Percentiles rank a stretch among this genome's conserved stretches.
These are phyloP conservation scores for Mucor velutinosus DNA, from an alignment of 371 early-diverging fungal genomes.

Conservation along the genomic window DNA sequence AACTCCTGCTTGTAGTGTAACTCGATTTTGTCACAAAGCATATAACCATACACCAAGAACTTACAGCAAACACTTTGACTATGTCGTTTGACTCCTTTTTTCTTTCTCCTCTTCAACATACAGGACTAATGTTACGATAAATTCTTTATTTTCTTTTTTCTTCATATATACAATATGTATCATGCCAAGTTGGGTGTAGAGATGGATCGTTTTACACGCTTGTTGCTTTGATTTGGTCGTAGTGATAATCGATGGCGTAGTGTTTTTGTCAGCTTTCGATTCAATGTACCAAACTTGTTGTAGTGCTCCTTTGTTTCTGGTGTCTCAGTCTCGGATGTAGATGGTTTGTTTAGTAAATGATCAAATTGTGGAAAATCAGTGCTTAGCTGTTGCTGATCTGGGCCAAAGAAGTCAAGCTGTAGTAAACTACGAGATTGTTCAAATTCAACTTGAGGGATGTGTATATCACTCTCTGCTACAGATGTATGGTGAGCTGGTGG, in stretches of 20 bases:
- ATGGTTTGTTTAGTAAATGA: neutral
- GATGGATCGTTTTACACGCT: constrained; percentile 8
- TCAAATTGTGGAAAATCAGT: constrained; percentile 16
- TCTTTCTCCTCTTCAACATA: neutral
- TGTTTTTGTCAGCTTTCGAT: constrained; percentile 4
- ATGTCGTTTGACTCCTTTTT: neutral
- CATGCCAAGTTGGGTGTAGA: constrained; percentile 12
- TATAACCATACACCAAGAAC: neutral
- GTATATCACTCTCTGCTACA: neutral
- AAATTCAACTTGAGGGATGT: constrained; percentile 10
- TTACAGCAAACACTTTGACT: neutral
- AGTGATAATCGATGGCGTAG: constrained; percentile 10
- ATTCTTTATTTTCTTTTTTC: too few species aligned
- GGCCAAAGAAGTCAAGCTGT: constrained; percentile 10
- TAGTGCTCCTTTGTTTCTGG: neutral
- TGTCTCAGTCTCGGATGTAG: neutral
- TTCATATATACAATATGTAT: neutral
- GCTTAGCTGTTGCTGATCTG: neutral
- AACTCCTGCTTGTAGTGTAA: neutral
- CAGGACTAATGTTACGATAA: neutral
- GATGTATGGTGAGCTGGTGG: neutral
- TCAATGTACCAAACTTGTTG: neutral
- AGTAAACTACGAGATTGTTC: constrained; percentile 12
- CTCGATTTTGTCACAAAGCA: neutral
- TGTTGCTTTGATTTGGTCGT: constrained; percentile 4